Evolutionary conservation across 2,329 filamentous ascomycete genomes (phyloP).

Genomic region (Exophiala dermatitidis): DNA sequence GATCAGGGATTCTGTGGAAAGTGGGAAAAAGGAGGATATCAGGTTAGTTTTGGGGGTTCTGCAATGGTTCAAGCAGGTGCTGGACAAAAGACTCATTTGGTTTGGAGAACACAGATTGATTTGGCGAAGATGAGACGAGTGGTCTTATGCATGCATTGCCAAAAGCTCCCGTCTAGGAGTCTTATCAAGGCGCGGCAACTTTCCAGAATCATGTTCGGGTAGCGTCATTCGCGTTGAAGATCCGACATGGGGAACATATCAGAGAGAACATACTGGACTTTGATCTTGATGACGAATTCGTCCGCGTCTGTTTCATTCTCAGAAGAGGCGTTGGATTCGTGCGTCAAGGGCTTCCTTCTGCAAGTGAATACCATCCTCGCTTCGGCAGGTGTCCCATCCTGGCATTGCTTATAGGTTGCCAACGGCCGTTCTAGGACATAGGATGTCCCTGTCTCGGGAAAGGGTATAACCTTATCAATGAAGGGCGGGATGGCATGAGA

Average conservation of each 20-base stretch:
- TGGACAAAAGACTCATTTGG: not conserved
- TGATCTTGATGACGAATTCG: constrained; percentile 25
- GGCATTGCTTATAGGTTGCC: constrained; percentile 22
- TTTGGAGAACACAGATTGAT: not conserved
- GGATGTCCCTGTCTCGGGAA: constrained; percentile 2
- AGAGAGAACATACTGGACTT: constrained; percentile 18
- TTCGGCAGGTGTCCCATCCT: constrained; percentile 24
- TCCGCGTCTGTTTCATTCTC: not conserved
- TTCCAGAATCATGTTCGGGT: not conserved
- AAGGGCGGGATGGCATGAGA: constrained; percentile 10
- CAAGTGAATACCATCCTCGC: constrained; percentile 23
- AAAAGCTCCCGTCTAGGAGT: not conserved
- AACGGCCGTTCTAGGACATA: constrained; percentile 21
- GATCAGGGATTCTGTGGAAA: constrained; percentile 10
- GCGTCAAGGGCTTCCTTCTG: constrained; percentile 1
- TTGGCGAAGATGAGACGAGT: not conserved
- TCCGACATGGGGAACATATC: not conserved
- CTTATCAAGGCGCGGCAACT: too few relatives aligned
- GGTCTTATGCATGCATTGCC: not conserved
- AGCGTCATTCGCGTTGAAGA: not conserved
- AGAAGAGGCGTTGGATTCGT: not conserved
- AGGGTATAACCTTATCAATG: constrained; percentile 15
- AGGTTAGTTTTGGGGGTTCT: not conserved
- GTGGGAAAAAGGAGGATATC: constrained; percentile 3
- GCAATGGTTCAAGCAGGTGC: not conserved